Conservation (phyloP, 2,329 filamentous ascomycete species). For the Fusarium poae region DNA sequence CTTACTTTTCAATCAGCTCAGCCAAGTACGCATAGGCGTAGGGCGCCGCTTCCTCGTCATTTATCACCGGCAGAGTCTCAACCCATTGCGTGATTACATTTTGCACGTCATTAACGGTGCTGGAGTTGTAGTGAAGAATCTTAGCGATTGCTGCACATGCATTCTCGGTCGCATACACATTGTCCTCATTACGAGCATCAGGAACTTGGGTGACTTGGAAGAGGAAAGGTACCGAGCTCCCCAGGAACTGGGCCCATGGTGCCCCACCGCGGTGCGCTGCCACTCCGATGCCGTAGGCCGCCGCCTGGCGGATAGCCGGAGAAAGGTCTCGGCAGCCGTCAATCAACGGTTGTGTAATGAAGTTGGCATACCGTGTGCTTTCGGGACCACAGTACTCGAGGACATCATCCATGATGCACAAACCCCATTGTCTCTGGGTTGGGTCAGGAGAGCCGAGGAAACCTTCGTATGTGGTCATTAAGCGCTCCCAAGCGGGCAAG, state of each 20-base stretch:
- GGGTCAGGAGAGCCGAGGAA: slow-evolving; percentile 87
- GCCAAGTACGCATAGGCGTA: slow-evolving; percentile 95
- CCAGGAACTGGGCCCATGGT: slow-evolving; percentile 89
- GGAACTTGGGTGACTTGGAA: slow-evolving; percentile 87
- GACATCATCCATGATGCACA: slow-evolving; percentile 98
- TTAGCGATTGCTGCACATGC: slow-evolving; percentile 97
- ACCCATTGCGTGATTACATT: slow-evolving; percentile 88
- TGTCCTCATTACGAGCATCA: slow-evolving; percentile 88
- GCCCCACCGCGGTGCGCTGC: slow-evolving; percentile 92
- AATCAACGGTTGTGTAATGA: slow-evolving; percentile 88
- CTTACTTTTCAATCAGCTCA: slow-evolving; percentile 94
- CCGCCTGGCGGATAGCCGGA: slow-evolving; percentile 93
- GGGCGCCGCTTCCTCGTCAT: slow-evolving; percentile 96
- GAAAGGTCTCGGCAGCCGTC: slow-evolving; percentile 88
- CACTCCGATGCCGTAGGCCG: slow-evolving; percentile 94
- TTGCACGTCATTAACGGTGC: slow-evolving; percentile 80
- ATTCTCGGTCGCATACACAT: slow-evolving; percentile 97
- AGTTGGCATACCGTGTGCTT: slow-evolving; percentile 85
- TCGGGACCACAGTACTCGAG: slow-evolving; percentile 95
- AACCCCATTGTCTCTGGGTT: slow-evolving; percentile 97
- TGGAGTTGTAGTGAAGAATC: slow-evolving; percentile 89
- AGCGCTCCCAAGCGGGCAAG: slow-evolving; percentile 86
- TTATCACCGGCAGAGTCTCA: slow-evolving; percentile 88
- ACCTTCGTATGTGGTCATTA: slow-evolving; percentile 85
- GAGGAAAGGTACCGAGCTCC: slow-evolving; percentile 80